A percentile compares a stretch with the other conserved stretches of the same genome.
Conservation (phyloP, 441 rosid genomes). For the Gossypium trilobum region DNA sequence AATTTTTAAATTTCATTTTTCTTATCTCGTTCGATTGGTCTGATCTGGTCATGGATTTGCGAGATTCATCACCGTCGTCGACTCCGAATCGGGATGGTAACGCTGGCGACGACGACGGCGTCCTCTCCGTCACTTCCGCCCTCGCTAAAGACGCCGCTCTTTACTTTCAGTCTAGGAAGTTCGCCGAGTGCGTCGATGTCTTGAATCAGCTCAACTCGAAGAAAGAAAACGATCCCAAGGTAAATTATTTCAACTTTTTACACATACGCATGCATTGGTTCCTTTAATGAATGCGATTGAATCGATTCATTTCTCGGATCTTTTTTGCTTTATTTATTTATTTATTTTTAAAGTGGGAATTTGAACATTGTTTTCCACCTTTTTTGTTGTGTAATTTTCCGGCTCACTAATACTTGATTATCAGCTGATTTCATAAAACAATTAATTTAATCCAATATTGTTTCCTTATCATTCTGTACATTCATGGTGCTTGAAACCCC, state of each 20-base stretch:
- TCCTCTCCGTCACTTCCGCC: constrained; percentile 43
- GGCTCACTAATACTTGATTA: not conserved
- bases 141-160: constrained; percentile 70
- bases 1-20: not conserved
- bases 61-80: constrained; percentile 49
- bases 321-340: not conserved
- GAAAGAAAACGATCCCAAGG: constrained; percentile 82
- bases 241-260: constrained; percentile 14
- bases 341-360: not conserved
- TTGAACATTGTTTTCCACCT: not conserved
- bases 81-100: constrained; percentile 33
- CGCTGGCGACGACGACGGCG: constrained; percentile 46
- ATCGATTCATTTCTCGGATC: constrained; percentile 5
- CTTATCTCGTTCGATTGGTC: constrained; percentile 18
- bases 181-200: constrained; percentile 58
- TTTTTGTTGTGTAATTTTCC: not conserved
- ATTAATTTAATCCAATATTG: not conserved
- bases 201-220: constrained; percentile 55
- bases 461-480: not conserved
- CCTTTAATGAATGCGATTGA: not conserved
- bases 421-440: not conserved
- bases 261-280: not conserved
- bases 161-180: constrained; percentile 64
- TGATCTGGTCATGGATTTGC: constrained; percentile 62
- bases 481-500: not conserved